Evolutionary conservation across 2,329 filamentous ascomycete species (phyloP).

Genomic region (Mariannaea elegans): DNA sequence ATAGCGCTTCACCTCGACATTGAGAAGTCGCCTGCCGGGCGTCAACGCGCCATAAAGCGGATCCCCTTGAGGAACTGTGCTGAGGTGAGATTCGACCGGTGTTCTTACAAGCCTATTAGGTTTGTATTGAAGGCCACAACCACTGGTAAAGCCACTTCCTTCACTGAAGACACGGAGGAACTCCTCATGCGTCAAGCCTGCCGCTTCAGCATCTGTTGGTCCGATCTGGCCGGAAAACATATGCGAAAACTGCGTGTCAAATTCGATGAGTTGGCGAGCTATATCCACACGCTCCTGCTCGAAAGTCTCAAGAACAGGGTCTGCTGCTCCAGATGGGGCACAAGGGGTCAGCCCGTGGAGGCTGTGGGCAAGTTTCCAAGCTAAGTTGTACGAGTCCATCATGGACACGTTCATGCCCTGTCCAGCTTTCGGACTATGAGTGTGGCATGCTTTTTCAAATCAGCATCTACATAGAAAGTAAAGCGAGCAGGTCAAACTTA

Average conservation of each 20-base stretch:
- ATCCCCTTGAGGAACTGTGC: slow-evolving; percentile 1
- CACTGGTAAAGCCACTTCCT: slow-evolving; percentile 22
- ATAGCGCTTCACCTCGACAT: slow-evolving; percentile 17
- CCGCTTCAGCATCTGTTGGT: background rate
- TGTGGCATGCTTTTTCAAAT: slow-evolving; percentile 56
- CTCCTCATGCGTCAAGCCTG: slow-evolving; percentile 26
- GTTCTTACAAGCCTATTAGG: background rate
- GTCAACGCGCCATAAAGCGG: background rate
- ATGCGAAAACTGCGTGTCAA: slow-evolving; percentile 47
- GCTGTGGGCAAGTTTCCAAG: slow-evolving; percentile 63
- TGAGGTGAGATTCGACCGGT: background rate
- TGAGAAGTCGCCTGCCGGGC: slow-evolving; percentile 11
- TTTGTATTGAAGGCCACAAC: slow-evolving; percentile 21
- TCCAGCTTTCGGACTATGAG: slow-evolving; percentile 67
- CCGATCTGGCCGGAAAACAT: slow-evolving; percentile 32
- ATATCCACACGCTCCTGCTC: slow-evolving; percentile 59
- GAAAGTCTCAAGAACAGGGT: slow-evolving; percentile 57
- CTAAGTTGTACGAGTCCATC: slow-evolving; percentile 67
- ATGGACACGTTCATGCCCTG: slow-evolving; percentile 79
- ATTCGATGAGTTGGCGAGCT: slow-evolving; percentile 55
- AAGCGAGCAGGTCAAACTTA: slow-evolving; percentile 44
- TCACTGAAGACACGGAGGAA: slow-evolving; percentile 29
- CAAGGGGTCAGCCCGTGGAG: slow-evolving; percentile 39
- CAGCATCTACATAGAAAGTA: background rate
- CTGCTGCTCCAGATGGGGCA: slow-evolving; percentile 39